Percentiles rank a stretch among this genome's conserved stretches.
Evolutionary conservation across 1,284 basidiomycete genomes (phyloP).

Genomic region (Cutaneotrichosporon sp.): DNA sequence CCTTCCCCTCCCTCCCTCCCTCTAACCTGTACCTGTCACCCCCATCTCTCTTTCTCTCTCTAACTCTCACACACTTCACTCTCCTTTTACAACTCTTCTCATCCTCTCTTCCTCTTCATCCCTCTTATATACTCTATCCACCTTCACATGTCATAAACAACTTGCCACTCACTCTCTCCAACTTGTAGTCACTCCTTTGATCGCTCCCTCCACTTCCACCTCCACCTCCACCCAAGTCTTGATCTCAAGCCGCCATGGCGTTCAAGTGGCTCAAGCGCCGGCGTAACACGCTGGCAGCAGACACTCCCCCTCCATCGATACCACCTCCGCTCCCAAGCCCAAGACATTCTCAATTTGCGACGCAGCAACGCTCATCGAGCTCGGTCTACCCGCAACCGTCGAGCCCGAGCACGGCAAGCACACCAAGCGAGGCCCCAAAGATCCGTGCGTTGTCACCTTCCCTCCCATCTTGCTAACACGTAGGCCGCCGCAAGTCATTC

Average conservation of each 20-base stretch:
- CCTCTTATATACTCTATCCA: not conserved
- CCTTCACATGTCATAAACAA: not conserved
- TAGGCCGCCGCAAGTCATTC: conserved; percentile 18
- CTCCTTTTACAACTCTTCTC: no score
- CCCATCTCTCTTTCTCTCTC: not conserved
- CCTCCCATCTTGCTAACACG: not conserved
- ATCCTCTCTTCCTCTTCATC: not conserved
- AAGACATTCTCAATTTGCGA: not conserved
- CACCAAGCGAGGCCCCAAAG: conserved; percentile 5
- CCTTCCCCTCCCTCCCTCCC: not conserved
- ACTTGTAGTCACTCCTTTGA: not conserved
- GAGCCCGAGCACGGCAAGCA: not conserved
- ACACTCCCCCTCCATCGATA: not conserved
- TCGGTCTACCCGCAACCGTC: not conserved
- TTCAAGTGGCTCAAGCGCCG: conserved; percentile 18
- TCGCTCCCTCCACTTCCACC: not conserved
- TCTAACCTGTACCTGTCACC: not conserved
- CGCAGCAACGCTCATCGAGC: not conserved
- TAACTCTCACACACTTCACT: not conserved
- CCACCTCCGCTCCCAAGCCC: not conserved
- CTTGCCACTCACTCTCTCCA: not conserved
- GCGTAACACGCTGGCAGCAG: conserved; percentile 2
- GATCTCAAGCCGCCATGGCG: conserved; percentile 2
- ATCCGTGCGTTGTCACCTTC: conserved; percentile 7
- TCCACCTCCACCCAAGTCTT: not conserved